Evolutionary conservation across 2,329 filamentous ascomycete species (phyloP).

Genomic region (Reticulascus tulasneorum): DNA sequence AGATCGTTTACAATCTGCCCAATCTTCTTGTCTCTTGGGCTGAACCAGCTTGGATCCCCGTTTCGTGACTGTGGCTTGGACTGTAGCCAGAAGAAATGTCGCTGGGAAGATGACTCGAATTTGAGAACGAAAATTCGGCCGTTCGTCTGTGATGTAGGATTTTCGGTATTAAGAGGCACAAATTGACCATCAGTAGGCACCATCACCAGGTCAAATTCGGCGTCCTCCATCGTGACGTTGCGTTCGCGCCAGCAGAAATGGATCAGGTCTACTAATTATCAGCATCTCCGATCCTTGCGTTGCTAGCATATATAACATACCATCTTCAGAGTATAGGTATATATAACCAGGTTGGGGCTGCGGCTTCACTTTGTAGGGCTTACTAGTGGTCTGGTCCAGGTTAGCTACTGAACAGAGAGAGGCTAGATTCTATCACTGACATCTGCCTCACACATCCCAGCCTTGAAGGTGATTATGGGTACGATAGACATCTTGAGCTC

Average conservation of each 20-base stretch:
- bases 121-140: conserved; percentile 92
- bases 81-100: conserved; percentile 95
- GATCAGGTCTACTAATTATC: conserved; percentile 61
- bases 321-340: conserved; percentile 91
- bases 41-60: conserved; percentile 73
- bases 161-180: conserved; percentile 63
- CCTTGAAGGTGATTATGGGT: conserved; percentile 94
- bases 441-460: conserved; percentile 80
- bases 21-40: conserved; percentile 79
- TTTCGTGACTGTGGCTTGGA: conserved; percentile 73
- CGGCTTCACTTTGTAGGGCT: conserved; percentile 69
- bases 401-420: conserved; percentile 13
- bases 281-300: not conserved
- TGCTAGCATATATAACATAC: conserved; percentile 43
- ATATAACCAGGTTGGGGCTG: conserved; percentile 75
- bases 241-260: conserved; percentile 97
- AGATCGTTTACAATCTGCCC: conserved; percentile 82
- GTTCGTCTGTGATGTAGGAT: conserved; percentile 64
- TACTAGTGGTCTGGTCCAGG: conserved; percentile 38
- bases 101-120: conserved; percentile 86
- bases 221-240: conserved; percentile 62
- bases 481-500: conserved; percentile 66
- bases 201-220: conserved; percentile 89
- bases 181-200: conserved; percentile 87
- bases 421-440: conserved; percentile 54